Conservation (phyloP, 805 yeast species). For the Metschnikowia dekortorum region DNA sequence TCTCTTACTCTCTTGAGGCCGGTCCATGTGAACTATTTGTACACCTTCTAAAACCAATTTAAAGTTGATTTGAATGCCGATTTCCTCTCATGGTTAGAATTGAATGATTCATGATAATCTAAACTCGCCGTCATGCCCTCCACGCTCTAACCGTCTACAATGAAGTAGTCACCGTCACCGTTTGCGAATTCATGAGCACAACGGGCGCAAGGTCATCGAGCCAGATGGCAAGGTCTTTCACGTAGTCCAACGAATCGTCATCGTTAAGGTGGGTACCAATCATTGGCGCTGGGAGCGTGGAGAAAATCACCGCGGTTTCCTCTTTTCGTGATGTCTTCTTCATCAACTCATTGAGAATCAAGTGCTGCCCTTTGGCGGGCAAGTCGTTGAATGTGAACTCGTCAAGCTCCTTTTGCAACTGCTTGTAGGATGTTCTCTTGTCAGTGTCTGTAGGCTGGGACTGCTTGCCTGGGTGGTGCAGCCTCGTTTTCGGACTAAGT, state of each 20-base stretch:
- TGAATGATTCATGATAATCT: not conserved
- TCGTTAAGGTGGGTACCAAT: conserved; percentile 74
- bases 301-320: conserved; percentile 68
- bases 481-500: not conserved
- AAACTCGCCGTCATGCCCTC: too few species aligned
- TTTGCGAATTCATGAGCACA: conserved; percentile 80
- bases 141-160: conserved; percentile 34
- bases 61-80: too few species aligned
- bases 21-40: too few species aligned
- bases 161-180: conserved; percentile 95
- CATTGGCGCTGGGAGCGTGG: conserved; percentile 87
- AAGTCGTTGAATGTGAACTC: conserved; percentile 67
- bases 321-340: conserved; percentile 46
- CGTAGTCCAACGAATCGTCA: conserved; percentile 67
- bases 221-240: conserved; percentile 75
- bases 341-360: conserved; percentile 87
- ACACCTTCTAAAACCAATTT: too few species aligned
- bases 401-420: conserved; percentile 35
- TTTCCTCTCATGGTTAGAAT: too few species aligned
- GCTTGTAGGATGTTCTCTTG: conserved; percentile 22
- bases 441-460: conserved; percentile 9
- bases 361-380: conserved; percentile 89
- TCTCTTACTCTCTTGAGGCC: too few species aligned
- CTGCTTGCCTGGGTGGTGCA: not conserved
- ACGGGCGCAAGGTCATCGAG: conserved; percentile 78